phyloP scores from a whole-genome alignment of 176 grass and related monocot species.

The Oryza glumipatula region DNA sequence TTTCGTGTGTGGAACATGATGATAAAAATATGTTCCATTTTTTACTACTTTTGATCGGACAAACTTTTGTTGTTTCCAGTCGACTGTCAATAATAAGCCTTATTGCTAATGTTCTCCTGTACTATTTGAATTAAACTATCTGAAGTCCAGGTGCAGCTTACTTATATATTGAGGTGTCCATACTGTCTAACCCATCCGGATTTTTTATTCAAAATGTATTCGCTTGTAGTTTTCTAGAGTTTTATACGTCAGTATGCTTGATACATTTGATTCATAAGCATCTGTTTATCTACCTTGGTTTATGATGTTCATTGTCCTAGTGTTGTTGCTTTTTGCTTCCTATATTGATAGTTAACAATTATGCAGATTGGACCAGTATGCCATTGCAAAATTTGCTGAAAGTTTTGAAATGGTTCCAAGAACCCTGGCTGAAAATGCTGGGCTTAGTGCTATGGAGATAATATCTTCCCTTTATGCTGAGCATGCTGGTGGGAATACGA shows the following conservation, averaged over 20 bases:
- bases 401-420: constrained; percentile 97
- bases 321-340: not conserved
- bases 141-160: not conserved
- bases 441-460: constrained; percentile 86
- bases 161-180: not conserved
- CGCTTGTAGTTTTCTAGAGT: not conserved
- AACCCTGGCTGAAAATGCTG: constrained; percentile 88
- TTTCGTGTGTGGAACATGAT: not conserved
- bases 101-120: constrained; percentile 1
- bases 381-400: constrained; percentile 93
- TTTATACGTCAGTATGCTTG: not conserved
- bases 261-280: constrained; percentile 15
- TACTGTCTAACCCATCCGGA: not conserved
- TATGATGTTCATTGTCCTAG: not conserved
- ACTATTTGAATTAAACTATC: not conserved
- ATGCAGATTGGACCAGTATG: constrained; percentile 92
- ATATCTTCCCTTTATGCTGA: constrained; percentile 95
- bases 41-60: not conserved
- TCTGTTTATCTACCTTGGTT: not conserved
- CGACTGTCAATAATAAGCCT: not conserved
- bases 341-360: constrained; percentile 34
- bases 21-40: not conserved
- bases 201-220: not conserved
- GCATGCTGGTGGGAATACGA: constrained; percentile 75
- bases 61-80: not conserved